A percentile compares a stretch with the other conserved stretches of the same genome.
These are phyloP conservation scores for Cyclotella baltica DNA, from an alignment of 108 stramenopile genomes.

Conservation along the genomic window DNA sequence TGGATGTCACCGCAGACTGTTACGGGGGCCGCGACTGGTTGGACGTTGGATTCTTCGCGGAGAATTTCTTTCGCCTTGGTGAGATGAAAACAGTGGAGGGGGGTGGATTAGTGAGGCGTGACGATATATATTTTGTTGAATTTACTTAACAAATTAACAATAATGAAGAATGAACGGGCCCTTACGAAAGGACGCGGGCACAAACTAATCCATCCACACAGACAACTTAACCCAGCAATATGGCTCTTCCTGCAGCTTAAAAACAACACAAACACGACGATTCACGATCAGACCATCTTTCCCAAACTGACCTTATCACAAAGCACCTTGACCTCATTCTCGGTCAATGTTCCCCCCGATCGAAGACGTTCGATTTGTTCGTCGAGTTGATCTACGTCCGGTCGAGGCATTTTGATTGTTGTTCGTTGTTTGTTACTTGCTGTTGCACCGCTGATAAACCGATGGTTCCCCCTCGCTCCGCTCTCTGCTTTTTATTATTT, in stretches of 20 bases:
- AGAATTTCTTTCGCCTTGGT: constrained; percentile 87
- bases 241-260: not conserved
- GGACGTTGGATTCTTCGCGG: constrained; percentile 87
- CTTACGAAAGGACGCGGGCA: too few species aligned
- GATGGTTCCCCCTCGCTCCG: too few species aligned
- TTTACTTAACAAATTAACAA: too few species aligned
- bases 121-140: too few species aligned
- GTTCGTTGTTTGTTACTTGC: not conserved
- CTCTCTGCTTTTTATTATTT: not conserved
- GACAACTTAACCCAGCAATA: too few species aligned
- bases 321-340: constrained; percentile 86
- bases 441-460: not conserved
- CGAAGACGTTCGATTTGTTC: constrained; percentile 83
- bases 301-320: constrained; percentile 82
- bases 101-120: too few species aligned
- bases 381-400: constrained; percentile 66
- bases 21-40: constrained; percentile 91
- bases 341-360: constrained; percentile 78
- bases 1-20: constrained; percentile 94
- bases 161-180: too few species aligned
- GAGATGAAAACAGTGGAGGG: constrained; percentile 90
- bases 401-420: constrained; percentile 44
- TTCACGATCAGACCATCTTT: not conserved
- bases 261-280: not conserved
- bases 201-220: too few species aligned